Conservation (phyloP, 2,329 filamentous ascomycete genomes). For the Fusarium praegraminearum region DNA sequence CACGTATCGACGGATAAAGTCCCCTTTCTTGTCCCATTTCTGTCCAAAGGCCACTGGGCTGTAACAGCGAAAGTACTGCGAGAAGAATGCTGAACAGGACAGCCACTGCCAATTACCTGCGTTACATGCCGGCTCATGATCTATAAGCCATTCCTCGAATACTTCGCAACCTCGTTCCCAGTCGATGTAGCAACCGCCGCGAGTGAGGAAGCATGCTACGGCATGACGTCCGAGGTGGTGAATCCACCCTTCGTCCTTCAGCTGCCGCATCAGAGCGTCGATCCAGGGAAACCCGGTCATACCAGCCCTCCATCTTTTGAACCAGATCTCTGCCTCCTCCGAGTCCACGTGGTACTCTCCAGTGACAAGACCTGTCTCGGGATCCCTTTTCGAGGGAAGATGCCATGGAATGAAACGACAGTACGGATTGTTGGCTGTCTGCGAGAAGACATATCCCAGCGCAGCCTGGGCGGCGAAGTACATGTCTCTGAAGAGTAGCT, state of each 20-base stretch:
- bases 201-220: conserved; percentile 84
- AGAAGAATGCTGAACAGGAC: conserved; percentile 79
- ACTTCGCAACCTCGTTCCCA: conserved; percentile 85
- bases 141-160: conserved; percentile 80
- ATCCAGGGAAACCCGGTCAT: conserved; percentile 84
- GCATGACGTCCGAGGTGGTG: conserved; percentile 82
- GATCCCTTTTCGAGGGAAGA: conserved; percentile 70
- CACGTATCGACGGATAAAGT: conserved; percentile 72
- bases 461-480: conserved; percentile 82
- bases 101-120: conserved; percentile 85
- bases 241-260: conserved; percentile 79
- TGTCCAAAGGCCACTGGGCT: conserved; percentile 77
- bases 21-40: conserved; percentile 79
- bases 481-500: conserved; percentile 84
- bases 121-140: conserved; percentile 81
- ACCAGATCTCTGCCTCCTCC: conserved; percentile 71
- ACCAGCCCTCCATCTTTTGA: conserved; percentile 76
- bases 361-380: conserved; percentile 61
- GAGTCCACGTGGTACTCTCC: conserved; percentile 74
- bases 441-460: conserved; percentile 72
- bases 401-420: conserved; percentile 86
- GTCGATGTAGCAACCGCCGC: conserved; percentile 81
- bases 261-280: conserved; percentile 82
- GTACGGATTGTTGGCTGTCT: conserved; percentile 73
- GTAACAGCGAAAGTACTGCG: conserved; percentile 78